These are phyloP conservation scores for Inonotus obliquus DNA, from an alignment of 1,284 basidiomycete species.

Conservation along the genomic window DNA sequence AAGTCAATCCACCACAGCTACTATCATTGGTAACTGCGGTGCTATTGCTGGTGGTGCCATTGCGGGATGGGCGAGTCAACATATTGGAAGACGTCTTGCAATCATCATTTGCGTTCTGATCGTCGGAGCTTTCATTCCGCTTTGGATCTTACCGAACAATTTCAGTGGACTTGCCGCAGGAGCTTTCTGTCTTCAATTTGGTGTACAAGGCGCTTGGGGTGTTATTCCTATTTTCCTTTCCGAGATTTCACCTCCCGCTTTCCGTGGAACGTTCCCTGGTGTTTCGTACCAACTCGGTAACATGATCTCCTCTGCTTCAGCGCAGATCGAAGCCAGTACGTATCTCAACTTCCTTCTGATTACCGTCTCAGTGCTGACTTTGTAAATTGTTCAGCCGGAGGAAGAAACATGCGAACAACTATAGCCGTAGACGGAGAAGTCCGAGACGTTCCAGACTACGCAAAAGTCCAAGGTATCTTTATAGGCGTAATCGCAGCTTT, in stretches of 20 bases:
- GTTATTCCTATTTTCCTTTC: conserved; percentile 84
- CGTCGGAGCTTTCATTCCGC: conserved; percentile 68
- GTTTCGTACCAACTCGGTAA: conserved; percentile 87
- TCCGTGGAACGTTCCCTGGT: conserved; percentile 91
- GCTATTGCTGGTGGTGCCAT: conserved; percentile 76
- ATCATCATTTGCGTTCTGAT: conserved; percentile 66
- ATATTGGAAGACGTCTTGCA: conserved; percentile 83
- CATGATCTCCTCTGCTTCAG: conserved; percentile 86
- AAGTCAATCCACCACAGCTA: conserved; percentile 73
- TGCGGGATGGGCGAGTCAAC: conserved; percentile 79
- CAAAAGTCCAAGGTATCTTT: conserved; percentile 79
- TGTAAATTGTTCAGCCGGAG: conserved; percentile 44
- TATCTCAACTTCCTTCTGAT: conserved; percentile 20
- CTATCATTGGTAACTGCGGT: conserved; percentile 89
- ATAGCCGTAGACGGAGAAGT: conserved; percentile 42
- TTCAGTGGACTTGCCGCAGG: conserved; percentile 70
- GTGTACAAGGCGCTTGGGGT: conserved; percentile 83
- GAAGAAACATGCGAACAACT: conserved; percentile 50
- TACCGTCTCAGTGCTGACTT: conserved; percentile 12
- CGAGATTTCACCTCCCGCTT: conserved; percentile 89
- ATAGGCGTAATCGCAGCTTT: conserved; percentile 74
- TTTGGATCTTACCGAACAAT: conserved; percentile 77
- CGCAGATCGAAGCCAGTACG: conserved; percentile 87
- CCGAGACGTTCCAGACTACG: conserved; percentile 71
- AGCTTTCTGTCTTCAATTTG: conserved; percentile 83